These are phyloP conservation scores for Penicillium odoratum DNA, from an alignment of 495 filamentous ascomycete species.

Conservation along the genomic window DNA sequence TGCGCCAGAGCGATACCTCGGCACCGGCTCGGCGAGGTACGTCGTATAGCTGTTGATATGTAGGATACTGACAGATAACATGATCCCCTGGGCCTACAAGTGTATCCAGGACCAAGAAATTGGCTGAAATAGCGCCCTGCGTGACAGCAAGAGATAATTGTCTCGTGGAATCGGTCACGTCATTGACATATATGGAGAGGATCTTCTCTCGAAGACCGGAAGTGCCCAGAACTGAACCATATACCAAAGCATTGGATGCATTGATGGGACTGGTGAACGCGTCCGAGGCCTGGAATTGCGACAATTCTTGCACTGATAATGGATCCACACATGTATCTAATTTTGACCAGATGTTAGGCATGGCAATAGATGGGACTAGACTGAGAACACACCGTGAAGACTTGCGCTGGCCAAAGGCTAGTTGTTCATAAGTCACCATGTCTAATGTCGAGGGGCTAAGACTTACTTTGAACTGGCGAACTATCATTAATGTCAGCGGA, in stretches of 20 bases:
- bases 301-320: conserved; percentile 8
- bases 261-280: conserved; percentile 1
- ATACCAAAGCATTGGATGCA: background rate
- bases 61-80: conserved; percentile 79
- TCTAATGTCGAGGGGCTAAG: background rate
- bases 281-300: background rate
- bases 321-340: conserved; percentile 19
- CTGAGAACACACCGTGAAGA: conserved; percentile 8
- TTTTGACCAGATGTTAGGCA: background rate
- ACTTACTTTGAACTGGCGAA: conserved; percentile 15
- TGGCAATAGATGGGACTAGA: background rate
- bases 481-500: conserved; percentile 1
- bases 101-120: conserved; percentile 69
- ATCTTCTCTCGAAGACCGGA: conserved; percentile 6
- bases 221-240: conserved; percentile 7
- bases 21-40: conserved; percentile 72
- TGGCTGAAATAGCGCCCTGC: conserved; percentile 75
- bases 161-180: conserved; percentile 33
- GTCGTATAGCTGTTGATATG: conserved; percentile 80
- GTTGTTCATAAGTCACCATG: background rate
- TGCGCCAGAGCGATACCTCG: conserved; percentile 72
- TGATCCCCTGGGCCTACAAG: conserved; percentile 74
- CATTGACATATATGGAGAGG: conserved; percentile 22
- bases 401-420: background rate
- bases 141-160: conserved; percentile 55